Base-by-base conservation (phyloP, 1,284 basidiomycete genomes). In the Ustanciosporium gigantosporum region DNA sequence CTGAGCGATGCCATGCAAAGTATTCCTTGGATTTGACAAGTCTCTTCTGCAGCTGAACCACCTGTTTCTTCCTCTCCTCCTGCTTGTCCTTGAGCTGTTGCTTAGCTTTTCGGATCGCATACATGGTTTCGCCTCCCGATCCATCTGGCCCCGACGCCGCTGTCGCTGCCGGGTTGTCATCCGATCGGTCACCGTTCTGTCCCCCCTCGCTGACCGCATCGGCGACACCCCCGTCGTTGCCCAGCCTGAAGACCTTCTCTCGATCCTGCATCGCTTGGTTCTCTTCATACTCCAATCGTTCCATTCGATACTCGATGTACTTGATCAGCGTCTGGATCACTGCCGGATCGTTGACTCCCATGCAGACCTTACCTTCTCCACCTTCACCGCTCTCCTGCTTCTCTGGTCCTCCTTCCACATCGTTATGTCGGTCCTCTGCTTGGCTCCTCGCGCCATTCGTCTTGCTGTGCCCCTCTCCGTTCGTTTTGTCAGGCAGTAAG, bases 1-100 rank as follows among this genome's bases (percentile, higher is more conserved):
- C 61, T 21, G 52, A 48, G 22, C 61, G 49, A 29, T 65, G 61
- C 61, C 61, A 65, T 7, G 55, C 61, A 50, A 65, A 69, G 43
- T 69, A 69, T 40, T 62, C 49, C 13, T 57, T 62, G 15, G 46
- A 39, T 35, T 42, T 58, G 36, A 32, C 38, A 19, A 69, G 35
- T 8, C 46, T 37, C 40, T 64, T 49, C 16, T 44, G 11, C 19
- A 69, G 55, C 36, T 40, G 39, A 25, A 59, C 36, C 24, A 64
- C 43, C 36, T 51, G 46, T 31, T 37, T 52, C 22, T 47, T 48
- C 39, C 59, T 40, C 29, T 47, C 44, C 41, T 58, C 64, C 37
- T 67, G 64, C 40, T 31, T 41, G 17, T 67, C 59, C 42, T 49
- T 58, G 41, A 67, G 46, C 46, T 31, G 43, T 36, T 52, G 46